These are phyloP conservation scores for Saccharomycopsis babjevae DNA, from an alignment of 805 yeast genomes.

Conservation along the genomic window DNA sequence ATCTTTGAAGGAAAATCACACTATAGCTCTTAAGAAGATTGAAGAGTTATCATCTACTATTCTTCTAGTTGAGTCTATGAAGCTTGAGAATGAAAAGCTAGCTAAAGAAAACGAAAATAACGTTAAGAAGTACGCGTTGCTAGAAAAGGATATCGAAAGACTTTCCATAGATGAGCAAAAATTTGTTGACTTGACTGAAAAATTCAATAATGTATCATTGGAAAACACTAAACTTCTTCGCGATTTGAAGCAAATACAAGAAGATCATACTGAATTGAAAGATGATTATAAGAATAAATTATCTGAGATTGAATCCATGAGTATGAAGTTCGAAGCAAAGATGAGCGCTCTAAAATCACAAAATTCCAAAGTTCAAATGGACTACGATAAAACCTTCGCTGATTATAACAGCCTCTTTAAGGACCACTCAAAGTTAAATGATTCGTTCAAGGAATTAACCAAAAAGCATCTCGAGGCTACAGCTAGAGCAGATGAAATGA, in stretches of 20 bases:
- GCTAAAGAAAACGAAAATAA: neutral
- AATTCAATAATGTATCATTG: neutral
- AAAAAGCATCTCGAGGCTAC: neutral
- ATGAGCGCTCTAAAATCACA: neutral
- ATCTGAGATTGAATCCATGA: neutral
- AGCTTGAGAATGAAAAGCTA: neutral
- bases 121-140: neutral
- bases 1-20: neutral
- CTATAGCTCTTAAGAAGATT: neutral
- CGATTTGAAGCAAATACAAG: neutral
- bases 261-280: neutral
- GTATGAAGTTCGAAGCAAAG: slow-evolving; percentile 1
- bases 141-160: neutral
- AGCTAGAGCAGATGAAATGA: neutral
- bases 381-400: slow-evolving; percentile 11
- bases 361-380: slow-evolving; percentile 4
- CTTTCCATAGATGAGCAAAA: neutral
- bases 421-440: slow-evolving; percentile 5
- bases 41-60: neutral
- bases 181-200: neutral
- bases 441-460: neutral
- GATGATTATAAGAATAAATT: neutral
- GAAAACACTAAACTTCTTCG: neutral
- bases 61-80: neutral
- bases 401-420: slow-evolving; percentile 14